Percentiles rank a stretch among this genome's conserved stretches.
phyloP scores from a whole-genome alignment of 805 yeast genomes.

The Candida boleticola region DNA sequence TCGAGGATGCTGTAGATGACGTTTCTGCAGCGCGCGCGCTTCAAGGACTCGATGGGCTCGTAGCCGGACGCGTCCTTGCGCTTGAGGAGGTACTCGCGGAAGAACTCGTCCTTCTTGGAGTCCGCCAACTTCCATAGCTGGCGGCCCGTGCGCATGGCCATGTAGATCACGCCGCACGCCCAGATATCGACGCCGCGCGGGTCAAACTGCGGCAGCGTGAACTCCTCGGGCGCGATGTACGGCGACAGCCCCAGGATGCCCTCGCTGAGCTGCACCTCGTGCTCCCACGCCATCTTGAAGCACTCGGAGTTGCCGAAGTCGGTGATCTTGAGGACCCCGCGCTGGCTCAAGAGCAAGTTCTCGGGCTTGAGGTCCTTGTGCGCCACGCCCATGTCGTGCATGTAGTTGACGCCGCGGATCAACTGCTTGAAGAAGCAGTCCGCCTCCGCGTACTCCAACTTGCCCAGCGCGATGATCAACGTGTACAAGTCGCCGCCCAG shows the following conservation, averaged over 20 bases:
- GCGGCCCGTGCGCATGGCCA: slow-evolving; percentile 94
- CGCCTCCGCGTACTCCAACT: slow-evolving; percentile 77
- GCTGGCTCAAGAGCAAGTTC: slow-evolving; percentile 68
- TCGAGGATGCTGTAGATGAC: slow-evolving; percentile 92
- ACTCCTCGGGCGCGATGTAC: slow-evolving; percentile 89
- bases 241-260: slow-evolving; percentile 88
- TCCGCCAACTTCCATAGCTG: slow-evolving; percentile 89
- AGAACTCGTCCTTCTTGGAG: slow-evolving; percentile 74
- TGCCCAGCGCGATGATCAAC: slow-evolving; percentile 71
- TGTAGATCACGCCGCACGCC: slow-evolving; percentile 90
- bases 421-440: slow-evolving; percentile 89
- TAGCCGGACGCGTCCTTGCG: slow-evolving; percentile 84
- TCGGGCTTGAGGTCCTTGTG: slow-evolving; percentile 92
- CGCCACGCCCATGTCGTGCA: slow-evolving; percentile 88
- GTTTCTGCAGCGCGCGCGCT: slow-evolving; percentile 86
- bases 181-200: slow-evolving; percentile 83
- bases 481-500: slow-evolving; percentile 80
- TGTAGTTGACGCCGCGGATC: slow-evolving; percentile 77
- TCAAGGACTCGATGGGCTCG: slow-evolving; percentile 83
- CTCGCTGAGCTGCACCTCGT: slow-evolving; percentile 62
- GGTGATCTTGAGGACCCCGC: slow-evolving; percentile 75
- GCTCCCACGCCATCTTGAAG: slow-evolving; percentile 83
- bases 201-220: slow-evolving; percentile 63
- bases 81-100: slow-evolving; percentile 67
- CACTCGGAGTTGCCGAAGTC: slow-evolving; percentile 89